A percentile compares a stretch with the other conserved stretches of the same genome.
These are phyloP conservation scores for Cladobotryum protrusum DNA, from an alignment of 2,329 filamentous ascomycete species.

Conservation along the genomic window DNA sequence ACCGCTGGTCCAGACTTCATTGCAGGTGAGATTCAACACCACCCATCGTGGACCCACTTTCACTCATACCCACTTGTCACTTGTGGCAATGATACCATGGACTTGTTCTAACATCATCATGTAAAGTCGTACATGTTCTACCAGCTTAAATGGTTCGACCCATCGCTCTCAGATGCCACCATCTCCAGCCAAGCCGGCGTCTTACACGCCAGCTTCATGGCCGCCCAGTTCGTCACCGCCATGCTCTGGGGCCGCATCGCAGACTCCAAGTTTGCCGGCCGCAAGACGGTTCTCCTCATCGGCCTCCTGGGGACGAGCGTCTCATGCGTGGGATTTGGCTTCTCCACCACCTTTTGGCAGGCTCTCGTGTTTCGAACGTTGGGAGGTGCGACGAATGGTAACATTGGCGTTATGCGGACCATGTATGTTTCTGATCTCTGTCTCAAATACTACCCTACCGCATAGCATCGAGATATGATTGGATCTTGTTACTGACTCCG, in stretches of 20 bases:
- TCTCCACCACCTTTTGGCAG: conserved; percentile 60
- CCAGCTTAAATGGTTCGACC: conserved; percentile 72
- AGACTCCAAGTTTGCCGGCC: conserved; percentile 56
- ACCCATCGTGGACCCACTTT: not conserved
- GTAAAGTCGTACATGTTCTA: conserved; percentile 75
- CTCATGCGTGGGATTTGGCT: conserved; percentile 51
- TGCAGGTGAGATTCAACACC: conserved; percentile 37
- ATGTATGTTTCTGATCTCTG: conserved; percentile 43
- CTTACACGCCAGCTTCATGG: conserved; percentile 72
- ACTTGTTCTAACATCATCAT: not conserved
- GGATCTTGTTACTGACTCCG: not conserved
- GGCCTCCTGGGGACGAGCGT: conserved; percentile 61
- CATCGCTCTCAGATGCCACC: conserved; percentile 48
- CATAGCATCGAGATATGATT: not conserved
- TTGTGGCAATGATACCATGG: not conserved
- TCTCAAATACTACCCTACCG: not conserved
- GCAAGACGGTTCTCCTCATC: conserved; percentile 73
- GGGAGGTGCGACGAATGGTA: conserved; percentile 67
- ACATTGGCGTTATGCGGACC: conserved; percentile 66
- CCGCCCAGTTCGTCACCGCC: conserved; percentile 74
- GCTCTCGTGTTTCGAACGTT: conserved; percentile 65
- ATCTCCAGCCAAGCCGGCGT: conserved; percentile 75
- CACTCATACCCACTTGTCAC: not conserved
- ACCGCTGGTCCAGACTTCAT: conserved; percentile 71
- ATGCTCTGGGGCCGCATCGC: conserved; percentile 75